Base-by-base conservation (phyloP, 371 early-diverging fungal genomes). In the Haplosporangium sp. region DNA sequence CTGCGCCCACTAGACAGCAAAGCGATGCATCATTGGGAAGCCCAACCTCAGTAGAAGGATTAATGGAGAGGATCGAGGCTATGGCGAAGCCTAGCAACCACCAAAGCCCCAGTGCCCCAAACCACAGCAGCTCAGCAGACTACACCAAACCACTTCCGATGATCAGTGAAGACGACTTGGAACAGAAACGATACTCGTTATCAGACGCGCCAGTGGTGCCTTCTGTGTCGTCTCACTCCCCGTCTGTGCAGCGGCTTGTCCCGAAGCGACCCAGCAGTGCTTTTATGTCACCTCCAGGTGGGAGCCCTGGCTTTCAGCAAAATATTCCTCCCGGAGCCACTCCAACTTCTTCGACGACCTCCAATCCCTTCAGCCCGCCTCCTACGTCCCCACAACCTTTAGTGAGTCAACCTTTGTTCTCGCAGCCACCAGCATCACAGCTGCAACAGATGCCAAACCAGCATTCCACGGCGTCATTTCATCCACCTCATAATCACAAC, bases 61-160 rank as follows among this genome's bases (percentile, higher is more conserved):
- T 77, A 16, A 23, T 77, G 61, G 77, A 77, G 45, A 77, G 77
- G 16, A 63, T 77, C 11, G 77, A 77, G 42, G 77, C 77, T 2
- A 71, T 77, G 77, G 48, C 67, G 10, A 62, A 45, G 50, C 57
- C 77, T n/a, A 60, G 59, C 11, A 37, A 16, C 36, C 47, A 55
- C 23, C 55, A 68, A 16, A 14, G 42, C 11, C 45, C 61, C n/a
- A 55, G 13, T 14, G 23, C 42, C 5, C 55, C 12, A 40, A 37
- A 37, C 7, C 62, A 56, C 37, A 41, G 51, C 6, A 46, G 18
- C 16, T 36, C 73, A 41, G 14, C 50, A 5, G 62, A 72, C 52
- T 29, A 54, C 47, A 61, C 42, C 58, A 76, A 76, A 40, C 76
- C 76, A 1, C 56, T 76, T n/a, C 76, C 76, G 3, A 12, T 45